These are phyloP conservation scores for Pseudopyrenochaeta lycopersici DNA, from an alignment of 2,329 filamentous ascomycete genomes.

Conservation along the genomic window DNA sequence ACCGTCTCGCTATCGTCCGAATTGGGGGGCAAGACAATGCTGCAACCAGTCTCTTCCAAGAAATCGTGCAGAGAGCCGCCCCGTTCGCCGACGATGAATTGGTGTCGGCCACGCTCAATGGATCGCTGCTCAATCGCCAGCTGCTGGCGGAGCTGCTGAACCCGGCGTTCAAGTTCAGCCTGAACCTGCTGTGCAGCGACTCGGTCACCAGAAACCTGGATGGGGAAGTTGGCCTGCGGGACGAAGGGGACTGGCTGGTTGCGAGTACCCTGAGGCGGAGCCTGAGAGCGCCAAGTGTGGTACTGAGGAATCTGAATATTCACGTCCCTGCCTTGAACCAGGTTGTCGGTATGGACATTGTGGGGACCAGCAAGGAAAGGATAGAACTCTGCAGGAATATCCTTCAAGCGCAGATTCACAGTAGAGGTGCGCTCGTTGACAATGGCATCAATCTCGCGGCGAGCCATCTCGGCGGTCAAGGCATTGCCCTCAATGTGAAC, in stretches of 20 bases:
- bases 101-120: slow-evolving; percentile 87
- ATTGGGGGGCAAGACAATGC: slow-evolving; percentile 79
- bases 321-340: slow-evolving; percentile 78
- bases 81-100: slow-evolving; percentile 90
- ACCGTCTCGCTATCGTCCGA: slow-evolving; percentile 83
- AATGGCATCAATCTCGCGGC: slow-evolving; percentile 84
- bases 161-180: slow-evolving; percentile 81
- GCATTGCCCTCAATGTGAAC: slow-evolving; percentile 92
- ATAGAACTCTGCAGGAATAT: slow-evolving; percentile 90
- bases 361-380: slow-evolving; percentile 89
- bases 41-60: slow-evolving; percentile 88
- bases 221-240: slow-evolving; percentile 77
- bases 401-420: slow-evolving; percentile 80
- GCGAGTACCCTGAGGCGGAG: slow-evolving; percentile 69
- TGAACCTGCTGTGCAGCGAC: slow-evolving; percentile 80
- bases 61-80: slow-evolving; percentile 85
- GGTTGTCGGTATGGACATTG: slow-evolving; percentile 70
- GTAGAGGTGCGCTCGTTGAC: slow-evolving; percentile 85
- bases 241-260: slow-evolving; percentile 75
- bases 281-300: slow-evolving; percentile 74
- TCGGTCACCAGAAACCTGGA: slow-evolving; percentile 87
- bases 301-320: slow-evolving; percentile 85
- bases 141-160: slow-evolving; percentile 77
- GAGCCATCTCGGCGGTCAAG: slow-evolving; percentile 83
- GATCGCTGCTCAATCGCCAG: slow-evolving; percentile 80